phyloP scores from a whole-genome alignment of 2,329 filamentous ascomycete genomes.

The Phialophora expanda region DNA sequence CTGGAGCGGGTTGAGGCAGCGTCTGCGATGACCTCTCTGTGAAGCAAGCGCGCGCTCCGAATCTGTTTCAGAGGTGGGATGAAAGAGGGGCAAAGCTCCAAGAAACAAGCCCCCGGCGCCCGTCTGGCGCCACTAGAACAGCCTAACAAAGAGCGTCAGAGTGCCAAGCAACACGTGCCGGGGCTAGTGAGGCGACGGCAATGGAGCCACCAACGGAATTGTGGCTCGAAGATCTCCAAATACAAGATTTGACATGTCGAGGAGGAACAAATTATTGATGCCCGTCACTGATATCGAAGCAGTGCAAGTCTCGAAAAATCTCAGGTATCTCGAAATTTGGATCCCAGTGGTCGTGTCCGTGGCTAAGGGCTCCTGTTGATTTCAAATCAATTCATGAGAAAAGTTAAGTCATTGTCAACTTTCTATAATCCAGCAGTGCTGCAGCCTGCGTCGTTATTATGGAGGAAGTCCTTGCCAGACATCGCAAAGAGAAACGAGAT shows the following conservation, averaged over 20 bases:
- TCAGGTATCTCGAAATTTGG: neutral
- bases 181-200: conserved; percentile 1
- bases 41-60: conserved; percentile 19
- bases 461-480: conserved; percentile 77
- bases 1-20: conserved; percentile 14
- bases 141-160: conserved; percentile 1
- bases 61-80: conserved; percentile 5
- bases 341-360: neutral
- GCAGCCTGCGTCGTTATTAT: conserved; percentile 50
- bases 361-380: neutral
- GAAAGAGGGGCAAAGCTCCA: conserved; percentile 13
- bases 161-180: conserved; percentile 11
- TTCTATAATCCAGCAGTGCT: neutral
- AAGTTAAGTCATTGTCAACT: conserved; percentile 5
- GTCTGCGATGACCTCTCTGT: conserved; percentile 4
- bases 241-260: too few species aligned
- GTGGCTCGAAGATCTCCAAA: conserved; percentile 3
- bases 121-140: neutral
- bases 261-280: neutral
- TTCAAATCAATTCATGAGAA: neutral
- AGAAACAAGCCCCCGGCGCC: neutral
- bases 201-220: neutral
- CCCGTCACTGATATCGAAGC: neutral
- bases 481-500: conserved; percentile 87
- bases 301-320: neutral